Base-by-base conservation (phyloP, 345 rosid species). In the Melaleuca quinquenervia region DNA sequence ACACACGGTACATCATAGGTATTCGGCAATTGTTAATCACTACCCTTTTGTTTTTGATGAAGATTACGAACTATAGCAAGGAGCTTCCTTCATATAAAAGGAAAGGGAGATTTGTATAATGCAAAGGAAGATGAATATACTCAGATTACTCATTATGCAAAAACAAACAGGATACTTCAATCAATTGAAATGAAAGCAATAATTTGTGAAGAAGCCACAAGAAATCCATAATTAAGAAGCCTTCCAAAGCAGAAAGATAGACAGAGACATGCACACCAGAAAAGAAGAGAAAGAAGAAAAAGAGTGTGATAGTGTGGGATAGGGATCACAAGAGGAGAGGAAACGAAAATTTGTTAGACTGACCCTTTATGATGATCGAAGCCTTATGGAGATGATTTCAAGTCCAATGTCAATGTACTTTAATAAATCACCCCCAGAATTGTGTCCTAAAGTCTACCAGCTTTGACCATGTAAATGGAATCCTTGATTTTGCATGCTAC, bases 361-460 rank as follows among this genome's bases (percentile, higher is more conserved):
- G 24, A 36, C 48, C 13, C 24, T 70, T 32, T 9, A 70, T 18
- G 16, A 32, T 70, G 48, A 70, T 18, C 7, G 0, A 5, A 70
- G 78, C 26, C 78, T 8, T 6, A 0, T 8, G 48, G 48, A 32
- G 48, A 70, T 32, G 48, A 70, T 36, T 0, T 3, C 22, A 70
- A 18, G 14, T 18, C 7, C 78, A 70, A 1, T 36, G 26, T 70
- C 78, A 36, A 8, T 8, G 48, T 48, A 70, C 78, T 36, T 36
- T 1, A 60, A 0, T 3, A 32, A 11, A 32, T 32, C 18, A 18
- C 0, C 4, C 26, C 26, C 24, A 70, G 26, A 70, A 36, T 0
- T 9, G 78, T 18, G 12, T 22, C 48, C 78, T 70, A 18, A 70
- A 70, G 26, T 36, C 36, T 36, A 70, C 48, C 48, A 70, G 78